Conservation (phyloP, 169 alveolate genomes). For the Eimeria maxima region DNA sequence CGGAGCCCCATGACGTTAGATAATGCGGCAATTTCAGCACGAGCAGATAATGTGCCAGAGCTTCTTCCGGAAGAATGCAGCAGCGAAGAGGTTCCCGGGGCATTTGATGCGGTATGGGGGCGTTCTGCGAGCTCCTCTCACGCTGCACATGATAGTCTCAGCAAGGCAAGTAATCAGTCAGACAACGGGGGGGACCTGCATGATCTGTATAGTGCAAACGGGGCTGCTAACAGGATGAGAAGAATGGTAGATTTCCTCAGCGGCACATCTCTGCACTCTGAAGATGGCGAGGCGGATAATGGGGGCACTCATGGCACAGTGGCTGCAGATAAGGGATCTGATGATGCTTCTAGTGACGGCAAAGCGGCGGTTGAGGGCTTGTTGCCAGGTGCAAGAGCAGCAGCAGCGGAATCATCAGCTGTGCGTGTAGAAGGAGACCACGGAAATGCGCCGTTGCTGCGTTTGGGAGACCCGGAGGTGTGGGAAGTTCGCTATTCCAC, state of each 20-base stretch:
- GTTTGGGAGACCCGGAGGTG: conserved; percentile 26
- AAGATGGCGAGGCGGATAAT: background rate
- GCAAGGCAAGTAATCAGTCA: background rate
- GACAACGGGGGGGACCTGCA: background rate
- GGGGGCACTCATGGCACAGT: background rate
- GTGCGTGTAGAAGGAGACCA: background rate
- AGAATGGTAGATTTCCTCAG: conserved; percentile 53
- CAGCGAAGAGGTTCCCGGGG: conserved; percentile 48
- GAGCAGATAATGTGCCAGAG: background rate
- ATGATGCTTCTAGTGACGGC: background rate
- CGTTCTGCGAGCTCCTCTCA: background rate
- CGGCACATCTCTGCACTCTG: background rate
- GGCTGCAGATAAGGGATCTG: background rate
- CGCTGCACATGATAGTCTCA: background rate
- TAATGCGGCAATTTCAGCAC: background rate
- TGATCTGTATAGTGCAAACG: background rate
- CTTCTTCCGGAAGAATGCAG: background rate
- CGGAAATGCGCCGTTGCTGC: background rate
- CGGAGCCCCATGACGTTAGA: background rate
- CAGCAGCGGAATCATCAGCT: background rate
- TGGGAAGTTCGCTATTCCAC: conserved; percentile 71
- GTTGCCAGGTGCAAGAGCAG: background rate
- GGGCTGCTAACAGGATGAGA: background rate
- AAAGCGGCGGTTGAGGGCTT: background rate
- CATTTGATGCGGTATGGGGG: conserved; percentile 73